Percentiles rank a stretch among this genome's conserved stretches.
phyloP scores from a whole-genome alignment of 768 basidiomycete species.

The Leccinum imitatum region DNA sequence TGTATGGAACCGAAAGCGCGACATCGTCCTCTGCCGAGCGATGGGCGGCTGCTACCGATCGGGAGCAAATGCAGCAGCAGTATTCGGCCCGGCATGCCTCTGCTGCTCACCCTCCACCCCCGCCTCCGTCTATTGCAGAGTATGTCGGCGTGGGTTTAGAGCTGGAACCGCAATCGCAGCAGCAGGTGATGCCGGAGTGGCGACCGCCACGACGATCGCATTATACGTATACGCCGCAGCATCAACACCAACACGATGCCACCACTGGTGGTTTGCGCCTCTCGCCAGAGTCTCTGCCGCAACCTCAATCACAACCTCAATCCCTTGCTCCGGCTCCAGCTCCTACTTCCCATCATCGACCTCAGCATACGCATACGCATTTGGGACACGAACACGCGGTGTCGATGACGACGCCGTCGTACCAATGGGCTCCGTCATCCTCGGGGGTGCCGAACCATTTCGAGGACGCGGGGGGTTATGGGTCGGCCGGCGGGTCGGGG shows the following conservation, averaged over 20 bases:
- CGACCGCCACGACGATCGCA: slow-evolving; percentile 30
- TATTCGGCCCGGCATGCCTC: not conserved
- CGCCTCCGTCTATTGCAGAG: slow-evolving; percentile 2
- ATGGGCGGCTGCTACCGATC: slow-evolving; percentile 20
- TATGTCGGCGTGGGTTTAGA: slow-evolving; percentile 4
- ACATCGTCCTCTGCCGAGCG: slow-evolving; percentile 11
- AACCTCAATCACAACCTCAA: not conserved
- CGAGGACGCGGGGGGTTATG: not conserved
- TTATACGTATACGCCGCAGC: slow-evolving; percentile 27
- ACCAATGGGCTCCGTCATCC: slow-evolving; percentile 16
- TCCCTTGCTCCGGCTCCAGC: not conserved
- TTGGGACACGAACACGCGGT: slow-evolving; percentile 18
- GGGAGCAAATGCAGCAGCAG: slow-evolving; percentile 10
- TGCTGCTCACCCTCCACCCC: not conserved
- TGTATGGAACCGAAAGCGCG: slow-evolving; percentile 18
- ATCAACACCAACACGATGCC: slow-evolving; percentile 7
- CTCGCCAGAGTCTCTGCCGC: slow-evolving; percentile 1
- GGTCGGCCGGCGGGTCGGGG: not conserved
- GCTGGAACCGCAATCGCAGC: slow-evolving; percentile 1
- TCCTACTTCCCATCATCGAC: not conserved
- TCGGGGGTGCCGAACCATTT: slow-evolving; percentile 7
- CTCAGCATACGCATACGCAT: slow-evolving; percentile 2
- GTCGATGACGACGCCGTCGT: slow-evolving; percentile 14
- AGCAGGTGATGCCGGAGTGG: slow-evolving; percentile 23
- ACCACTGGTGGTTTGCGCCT: slow-evolving; percentile 1